Evolutionary conservation across 768 basidiomycete genomes (phyloP).

Genomic region (Suillus sp.): DNA sequence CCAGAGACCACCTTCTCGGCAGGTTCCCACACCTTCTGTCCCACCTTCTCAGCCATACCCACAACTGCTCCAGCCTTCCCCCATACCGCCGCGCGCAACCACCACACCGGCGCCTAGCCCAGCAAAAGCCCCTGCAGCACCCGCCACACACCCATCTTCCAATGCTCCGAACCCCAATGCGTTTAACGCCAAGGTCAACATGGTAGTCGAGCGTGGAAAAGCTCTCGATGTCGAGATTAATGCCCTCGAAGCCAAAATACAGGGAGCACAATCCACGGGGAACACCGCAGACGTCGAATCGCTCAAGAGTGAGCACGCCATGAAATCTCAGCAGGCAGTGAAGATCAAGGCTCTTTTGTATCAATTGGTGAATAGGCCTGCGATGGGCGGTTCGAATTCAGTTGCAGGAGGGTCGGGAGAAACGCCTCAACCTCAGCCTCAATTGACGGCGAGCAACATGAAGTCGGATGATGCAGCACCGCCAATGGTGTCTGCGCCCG

Average conservation of each 20-base stretch:
- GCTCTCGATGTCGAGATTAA: constrained; percentile 21
- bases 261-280: constrained; percentile 20
- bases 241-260: constrained; percentile 19
- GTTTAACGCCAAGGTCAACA: constrained; percentile 8
- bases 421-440: neutral
- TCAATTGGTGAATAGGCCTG: neutral
- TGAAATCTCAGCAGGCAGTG: constrained; percentile 12
- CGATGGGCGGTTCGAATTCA: neutral
- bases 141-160: constrained; percentile 25
- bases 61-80: constrained; percentile 14
- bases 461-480: neutral
- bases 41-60: constrained; percentile 7
- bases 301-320: constrained; percentile 17
- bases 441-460: neutral
- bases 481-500: neutral
- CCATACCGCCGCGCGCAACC: constrained; percentile 22
- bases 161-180: constrained; percentile 10
- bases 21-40: constrained; percentile 5
- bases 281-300: constrained; percentile 17
- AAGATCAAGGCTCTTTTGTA: constrained; percentile 21
- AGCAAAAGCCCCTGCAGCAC: constrained; percentile 24
- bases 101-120: constrained; percentile 22
- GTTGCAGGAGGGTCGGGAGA: constrained; percentile 1
- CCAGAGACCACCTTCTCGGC: constrained; percentile 6
- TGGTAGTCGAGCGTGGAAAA: constrained; percentile 28